Percentiles rank a stretch among this genome's conserved stretches.
phyloP scores from a whole-genome alignment of 2,329 filamentous ascomycete genomes.

The Diatrype stigma region DNA sequence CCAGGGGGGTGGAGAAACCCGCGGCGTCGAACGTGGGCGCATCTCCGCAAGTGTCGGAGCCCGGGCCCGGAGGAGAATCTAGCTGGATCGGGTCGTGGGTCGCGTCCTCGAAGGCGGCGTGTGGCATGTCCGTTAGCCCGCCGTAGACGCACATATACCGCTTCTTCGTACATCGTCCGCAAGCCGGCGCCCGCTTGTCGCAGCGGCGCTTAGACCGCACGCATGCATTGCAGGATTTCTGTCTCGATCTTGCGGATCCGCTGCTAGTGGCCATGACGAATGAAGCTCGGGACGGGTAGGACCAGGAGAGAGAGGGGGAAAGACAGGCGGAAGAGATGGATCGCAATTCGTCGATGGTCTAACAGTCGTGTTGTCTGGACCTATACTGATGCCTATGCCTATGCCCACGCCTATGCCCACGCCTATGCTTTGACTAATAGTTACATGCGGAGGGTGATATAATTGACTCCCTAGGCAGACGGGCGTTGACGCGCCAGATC shows the following conservation, averaged over 20 bases:
- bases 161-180: conserved; percentile 39
- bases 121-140: conserved; percentile 4
- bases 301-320: too few relatives aligned
- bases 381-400: too few relatives aligned
- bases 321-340: too few relatives aligned
- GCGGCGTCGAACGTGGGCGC: conserved; percentile 4
- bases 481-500: too few relatives aligned
- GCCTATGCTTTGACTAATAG: too few relatives aligned
- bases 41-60: conserved; percentile 17
- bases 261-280: conserved; percentile 7
- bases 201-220: conserved; percentile 44
- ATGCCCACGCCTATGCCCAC: too few relatives aligned
- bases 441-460: too few relatives aligned
- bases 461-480: too few relatives aligned
- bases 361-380: too few relatives aligned
- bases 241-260: conserved; percentile 33
- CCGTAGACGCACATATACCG: conserved; percentile 38
- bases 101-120: conserved; percentile 23
- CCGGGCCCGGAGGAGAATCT: conserved; percentile 28
- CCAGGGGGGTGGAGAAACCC: conserved; percentile 3
- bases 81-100: conserved; percentile 17
- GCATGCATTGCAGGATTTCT: conserved; percentile 47
- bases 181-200: conserved; percentile 40
- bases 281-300: too few relatives aligned
- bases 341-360: too few relatives aligned